Evolutionary conservation across 2,329 filamentous ascomycete species (phyloP), one percentile per base, ranked within the genome.

Genomic region (Fusarium mexicanum): DNA sequence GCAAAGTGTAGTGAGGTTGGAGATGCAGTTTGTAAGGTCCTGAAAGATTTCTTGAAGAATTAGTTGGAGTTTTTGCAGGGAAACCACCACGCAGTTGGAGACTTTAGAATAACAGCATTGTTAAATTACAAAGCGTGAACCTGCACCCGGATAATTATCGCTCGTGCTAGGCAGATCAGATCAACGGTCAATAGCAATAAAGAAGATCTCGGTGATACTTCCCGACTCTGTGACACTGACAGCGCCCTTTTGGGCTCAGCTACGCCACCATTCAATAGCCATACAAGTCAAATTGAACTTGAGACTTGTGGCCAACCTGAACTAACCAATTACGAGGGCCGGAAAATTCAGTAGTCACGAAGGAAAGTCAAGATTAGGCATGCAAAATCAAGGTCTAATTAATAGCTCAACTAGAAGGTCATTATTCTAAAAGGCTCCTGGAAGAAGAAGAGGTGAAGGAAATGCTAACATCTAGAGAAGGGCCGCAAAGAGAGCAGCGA

Each of bases 1-100:
- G 86, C 87, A 26, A 90, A 85, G 64, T 94, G 91, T 13, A 86
- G 82, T 6, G 89, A 94, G 78, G 89, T 94, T 12, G 93, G 92
- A 46, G 91, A 93, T 83, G 91, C 91, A 1, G 73, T 81, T 20
- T 79, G 78, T 5, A 29, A 61, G 10, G 53, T 67, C 3, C n/a
- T 67, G 5, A 4, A 22, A 4, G 11, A 22, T 10, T 10, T 61
- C 8, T 35, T 61, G 18, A 26, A 53, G 46, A 17, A 44, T 16
- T 29, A 47, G 4, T 6, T 22, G 3, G 13, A 3, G 4, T 2
- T 1, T 3, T 22, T 5, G 16, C 12, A 12, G 4, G 5, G 14
- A 0, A 9, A 14, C 16, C 3, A 29, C 11, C 16, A 44, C 26
- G 17, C 10, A 24, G 12, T 3, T 29, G 24, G 8, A 47, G 24